Percentiles rank a stretch among this genome's conserved stretches.
Conservation (phyloP, 352 stramenopile genomes). For the Globisporangium irregulare region DNA sequence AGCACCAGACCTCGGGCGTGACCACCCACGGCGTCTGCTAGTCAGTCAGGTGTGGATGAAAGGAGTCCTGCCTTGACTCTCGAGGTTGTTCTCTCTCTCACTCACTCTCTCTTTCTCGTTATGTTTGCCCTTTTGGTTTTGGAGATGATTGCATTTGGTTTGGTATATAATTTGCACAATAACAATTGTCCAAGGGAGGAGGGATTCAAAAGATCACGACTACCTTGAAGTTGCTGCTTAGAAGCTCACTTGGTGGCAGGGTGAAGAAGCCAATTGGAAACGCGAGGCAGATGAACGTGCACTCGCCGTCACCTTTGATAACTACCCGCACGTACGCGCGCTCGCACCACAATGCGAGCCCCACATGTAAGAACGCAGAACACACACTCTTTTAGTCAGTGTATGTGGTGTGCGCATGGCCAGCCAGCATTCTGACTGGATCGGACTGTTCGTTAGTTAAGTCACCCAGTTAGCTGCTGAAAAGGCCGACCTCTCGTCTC, state of each 20-base stretch:
- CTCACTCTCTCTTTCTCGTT: too few relatives aligned
- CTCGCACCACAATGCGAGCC: not conserved
- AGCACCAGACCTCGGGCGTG: slow-evolving; percentile 70
- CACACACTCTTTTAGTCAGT: not conserved
- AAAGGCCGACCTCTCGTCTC: not conserved
- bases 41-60: not conserved
- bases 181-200: too few relatives aligned
- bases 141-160: too few relatives aligned
- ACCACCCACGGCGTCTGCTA: slow-evolving; percentile 86
- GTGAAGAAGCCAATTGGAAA: not conserved
- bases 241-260: not conserved
- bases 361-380: not conserved
- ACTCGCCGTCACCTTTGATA: not conserved
- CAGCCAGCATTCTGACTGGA: not conserved
- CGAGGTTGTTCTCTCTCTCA: too few relatives aligned
- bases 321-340: not conserved
- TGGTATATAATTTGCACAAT: not conserved
- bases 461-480: not conserved
- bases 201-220: not conserved
- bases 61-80: too few relatives aligned
- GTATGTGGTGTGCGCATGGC: not conserved
- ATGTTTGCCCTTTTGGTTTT: too few relatives aligned
- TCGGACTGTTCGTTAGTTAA: not conserved
- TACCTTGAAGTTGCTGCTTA: not conserved
- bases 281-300: not conserved